Evolutionary conservation across 2,329 filamentous ascomycete genomes (phyloP), one percentile per base, ranked within the genome.

Genomic region (Polytolypa hystricis): DNA sequence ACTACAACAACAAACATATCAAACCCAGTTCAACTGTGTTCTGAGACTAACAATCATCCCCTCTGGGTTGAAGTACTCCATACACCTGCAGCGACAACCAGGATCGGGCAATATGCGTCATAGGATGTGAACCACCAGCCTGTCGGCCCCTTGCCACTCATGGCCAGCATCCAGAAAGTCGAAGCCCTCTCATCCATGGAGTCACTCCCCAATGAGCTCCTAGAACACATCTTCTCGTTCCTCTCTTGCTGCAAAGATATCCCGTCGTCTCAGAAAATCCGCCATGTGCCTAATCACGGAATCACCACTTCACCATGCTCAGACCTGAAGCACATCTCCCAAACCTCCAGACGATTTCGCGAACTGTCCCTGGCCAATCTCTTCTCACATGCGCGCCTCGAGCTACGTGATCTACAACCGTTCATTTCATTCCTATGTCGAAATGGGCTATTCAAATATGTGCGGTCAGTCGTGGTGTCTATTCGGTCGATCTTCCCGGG

Each of bases 141-240:
- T 19, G 19, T 28, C 25, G 19, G 6, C 33, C 16, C 21, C 32
- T n/a, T n/a, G n/a, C n/a, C n/a, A n/a, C 32, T 26, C 32, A 35
- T 35, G 23, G 33, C 23, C 23, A 15, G n/a, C 33, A 20, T 12
- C 16, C n/a, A 9, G 11, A 11, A 3, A 2, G 10, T 17, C 11
- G 25, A 15, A 35, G 37, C 7, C 6, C 2, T 25, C 34, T 19
- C 19, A 11, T 54, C 18, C 32, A 39, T 51, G 30, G 49, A 44
- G 25, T 38, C 35, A 6, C 64, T 82, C 14, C 79, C 77, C 2
- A 73, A 71, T 43, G 79, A 83, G 57, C 58, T 82, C 30, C 56
- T 79, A 15, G 53, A 68, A 35, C 62, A 71, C 3, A 69, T 81
- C 44, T 64, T 81, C 46, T 57, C 55, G n/a, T 68, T 67, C 47